These are phyloP conservation scores for Globisporangium camurandrum DNA, from an alignment of 352 stramenopile species.

Conservation along the genomic window DNA sequence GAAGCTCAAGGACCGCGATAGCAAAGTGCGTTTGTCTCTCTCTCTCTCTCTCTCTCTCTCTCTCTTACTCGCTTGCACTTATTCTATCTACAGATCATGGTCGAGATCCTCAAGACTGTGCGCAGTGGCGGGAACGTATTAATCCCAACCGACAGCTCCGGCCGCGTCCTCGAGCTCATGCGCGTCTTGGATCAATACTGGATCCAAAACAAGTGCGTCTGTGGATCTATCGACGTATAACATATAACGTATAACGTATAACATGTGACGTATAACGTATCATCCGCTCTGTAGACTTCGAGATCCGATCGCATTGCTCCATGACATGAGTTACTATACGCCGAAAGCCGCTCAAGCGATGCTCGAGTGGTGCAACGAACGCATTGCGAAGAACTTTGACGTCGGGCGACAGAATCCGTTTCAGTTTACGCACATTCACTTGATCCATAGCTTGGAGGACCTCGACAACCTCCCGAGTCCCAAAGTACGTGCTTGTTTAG, in stretches of 20 bases:
- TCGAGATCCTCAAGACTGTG: constrained; percentile 90
- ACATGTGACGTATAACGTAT: no score
- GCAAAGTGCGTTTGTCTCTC: constrained; percentile 36
- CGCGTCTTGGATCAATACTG: constrained; percentile 94
- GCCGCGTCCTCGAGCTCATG: constrained; percentile 93
- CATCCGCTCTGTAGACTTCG: constrained; percentile 67
- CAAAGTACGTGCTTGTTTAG: constrained; percentile 32
- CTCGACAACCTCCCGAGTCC: constrained; percentile 79
- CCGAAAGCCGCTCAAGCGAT: constrained; percentile 84
- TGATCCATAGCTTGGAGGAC: constrained; percentile 83
- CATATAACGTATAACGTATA: not conserved
- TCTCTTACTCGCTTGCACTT: constrained; percentile 4
- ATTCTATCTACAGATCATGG: constrained; percentile 85
- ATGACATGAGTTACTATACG: constrained; percentile 88
- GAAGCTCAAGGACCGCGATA: constrained; percentile 84
- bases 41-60: not conserved
- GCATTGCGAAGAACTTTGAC: constrained; percentile 87
- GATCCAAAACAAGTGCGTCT: constrained; percentile 89
- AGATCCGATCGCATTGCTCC: constrained; percentile 79
- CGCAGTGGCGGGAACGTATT: constrained; percentile 92
- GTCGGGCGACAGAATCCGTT: constrained; percentile 84
- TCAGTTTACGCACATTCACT: constrained; percentile 85
- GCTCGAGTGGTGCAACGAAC: constrained; percentile 88
- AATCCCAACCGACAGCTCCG: constrained; percentile 91
- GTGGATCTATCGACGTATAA: not conserved